Conservation (phyloP, 768 basidiomycete genomes). For the Amanita thiersii region DNA sequence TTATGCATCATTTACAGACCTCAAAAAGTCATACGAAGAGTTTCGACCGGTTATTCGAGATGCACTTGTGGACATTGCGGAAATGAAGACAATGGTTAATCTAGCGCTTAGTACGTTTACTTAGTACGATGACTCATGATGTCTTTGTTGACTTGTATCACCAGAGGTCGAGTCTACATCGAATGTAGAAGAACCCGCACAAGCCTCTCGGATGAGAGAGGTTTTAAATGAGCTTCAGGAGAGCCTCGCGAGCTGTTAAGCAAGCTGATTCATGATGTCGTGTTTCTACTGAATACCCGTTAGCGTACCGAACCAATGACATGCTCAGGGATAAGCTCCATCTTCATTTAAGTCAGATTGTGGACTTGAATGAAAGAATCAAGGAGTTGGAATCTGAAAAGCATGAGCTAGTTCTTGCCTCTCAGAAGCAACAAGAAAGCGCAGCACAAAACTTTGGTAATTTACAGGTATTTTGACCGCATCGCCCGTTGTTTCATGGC, state of each 20-base stretch:
- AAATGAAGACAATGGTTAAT: no score
- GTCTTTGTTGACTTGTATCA: no score
- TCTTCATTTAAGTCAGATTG: constrained; percentile 23
- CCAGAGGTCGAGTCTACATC: background rate
- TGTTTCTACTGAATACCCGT: background rate
- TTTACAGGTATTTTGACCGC: constrained; percentile 3
- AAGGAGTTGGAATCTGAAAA: constrained; percentile 29
- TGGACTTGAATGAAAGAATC: constrained; percentile 22
- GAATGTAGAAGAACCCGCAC: background rate
- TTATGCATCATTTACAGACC: background rate
- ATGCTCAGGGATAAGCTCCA: constrained; percentile 31
- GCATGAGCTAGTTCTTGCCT: constrained; percentile 14
- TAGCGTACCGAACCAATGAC: constrained; percentile 30
- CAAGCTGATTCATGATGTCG: background rate
- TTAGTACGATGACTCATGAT: no score
- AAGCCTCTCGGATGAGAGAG: background rate
- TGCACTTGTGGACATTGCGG: no score
- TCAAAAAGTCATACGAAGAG: background rate
- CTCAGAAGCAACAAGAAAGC: constrained; percentile 5
- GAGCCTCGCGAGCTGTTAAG: constrained; percentile 19
- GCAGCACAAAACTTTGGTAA: constrained; percentile 13
- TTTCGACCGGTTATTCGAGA: no score
- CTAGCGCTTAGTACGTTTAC: no score
- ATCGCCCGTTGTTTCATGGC: constrained; percentile 10
- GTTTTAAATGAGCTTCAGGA: constrained; percentile 4